phyloP scores from a whole-genome alignment of 176 grass and related monocot species.

The Tillandsia fasciculata region DNA sequence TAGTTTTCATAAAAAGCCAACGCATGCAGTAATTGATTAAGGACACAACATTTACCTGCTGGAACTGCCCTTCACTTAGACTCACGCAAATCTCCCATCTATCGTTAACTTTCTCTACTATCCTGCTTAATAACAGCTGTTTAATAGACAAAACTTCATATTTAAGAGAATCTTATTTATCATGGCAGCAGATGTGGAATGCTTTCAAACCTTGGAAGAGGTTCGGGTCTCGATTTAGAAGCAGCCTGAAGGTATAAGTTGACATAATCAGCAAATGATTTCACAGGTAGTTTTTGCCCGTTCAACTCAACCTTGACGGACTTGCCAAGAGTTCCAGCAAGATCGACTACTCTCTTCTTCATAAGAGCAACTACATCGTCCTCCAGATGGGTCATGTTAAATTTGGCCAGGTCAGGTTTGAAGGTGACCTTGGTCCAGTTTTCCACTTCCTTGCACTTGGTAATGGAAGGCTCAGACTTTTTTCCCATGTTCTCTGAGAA shows the following conservation, averaged over 20 bases:
- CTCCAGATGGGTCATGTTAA: conserved; percentile 69
- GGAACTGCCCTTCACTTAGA: conserved; percentile 88
- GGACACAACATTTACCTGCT: conserved; percentile 37
- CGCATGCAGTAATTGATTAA: neutral
- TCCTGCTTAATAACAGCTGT: conserved; percentile 24
- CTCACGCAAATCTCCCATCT: conserved; percentile 77
- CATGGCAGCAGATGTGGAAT: neutral
- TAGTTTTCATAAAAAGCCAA: neutral
- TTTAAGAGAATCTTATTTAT: neutral
- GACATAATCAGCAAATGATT: conserved; percentile 55
- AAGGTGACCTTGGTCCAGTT: conserved; percentile 88
- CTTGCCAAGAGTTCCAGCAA: conserved; percentile 74
- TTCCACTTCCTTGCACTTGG: conserved; percentile 55
- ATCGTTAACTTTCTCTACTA: conserved; percentile 50
- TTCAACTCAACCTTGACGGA: conserved; percentile 85
- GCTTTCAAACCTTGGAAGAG: conserved; percentile 28
- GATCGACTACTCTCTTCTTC: conserved; percentile 83
- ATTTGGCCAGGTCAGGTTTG: conserved; percentile 81
- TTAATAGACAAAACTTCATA: neutral
- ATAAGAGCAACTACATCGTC: conserved; percentile 81
- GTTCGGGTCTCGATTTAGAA: conserved; percentile 18
- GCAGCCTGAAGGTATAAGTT: conserved; percentile 51
- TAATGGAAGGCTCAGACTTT: conserved; percentile 64
- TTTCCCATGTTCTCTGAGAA: conserved; percentile 81
- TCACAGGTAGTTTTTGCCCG: conserved; percentile 43